These are phyloP conservation scores for Osmanthus fragrans DNA, from an alignment of 257 asterid species.

Conservation along the genomic window DNA sequence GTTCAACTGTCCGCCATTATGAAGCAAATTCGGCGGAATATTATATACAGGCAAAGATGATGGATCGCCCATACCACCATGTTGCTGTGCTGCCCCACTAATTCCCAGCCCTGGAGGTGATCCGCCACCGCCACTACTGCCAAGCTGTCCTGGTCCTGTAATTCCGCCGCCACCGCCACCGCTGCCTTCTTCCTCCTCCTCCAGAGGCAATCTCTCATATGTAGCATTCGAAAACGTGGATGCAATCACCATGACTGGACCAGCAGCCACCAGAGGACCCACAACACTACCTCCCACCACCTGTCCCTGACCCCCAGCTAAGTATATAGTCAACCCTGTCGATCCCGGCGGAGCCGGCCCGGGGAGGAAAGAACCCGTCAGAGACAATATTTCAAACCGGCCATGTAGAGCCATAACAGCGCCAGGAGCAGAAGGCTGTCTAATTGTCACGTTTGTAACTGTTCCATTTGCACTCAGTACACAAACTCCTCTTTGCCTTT, in stretches of 20 bases:
- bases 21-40: constrained; percentile 41
- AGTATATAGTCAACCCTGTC: constrained; percentile 57
- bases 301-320: constrained; percentile 72
- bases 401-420: constrained; percentile 63
- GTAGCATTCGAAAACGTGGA: constrained; percentile 68
- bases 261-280: constrained; percentile 57
- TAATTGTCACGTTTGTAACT: constrained; percentile 55
- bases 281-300: constrained; percentile 68
- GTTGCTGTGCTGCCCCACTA: constrained; percentile 27
- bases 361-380: constrained; percentile 64
- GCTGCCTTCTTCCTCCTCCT: constrained; percentile 48
- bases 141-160: constrained; percentile 25
- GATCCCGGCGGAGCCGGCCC: constrained; percentile 74
- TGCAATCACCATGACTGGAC: constrained; percentile 72
- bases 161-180: constrained; percentile 1
- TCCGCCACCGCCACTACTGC: constrained; percentile 28
- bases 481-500: constrained; percentile 59
- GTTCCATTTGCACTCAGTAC: constrained; percentile 65
- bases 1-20: constrained; percentile 47
- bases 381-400: constrained; percentile 57
- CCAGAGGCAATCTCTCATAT: constrained; percentile 61
- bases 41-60: constrained; percentile 35
- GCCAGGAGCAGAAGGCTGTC: constrained; percentile 64
- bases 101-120: constrained; percentile 35
- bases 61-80: constrained; percentile 46